phyloP scores from a whole-genome alignment of 306 rosid species.

The Luffa aegyptiaca region DNA sequence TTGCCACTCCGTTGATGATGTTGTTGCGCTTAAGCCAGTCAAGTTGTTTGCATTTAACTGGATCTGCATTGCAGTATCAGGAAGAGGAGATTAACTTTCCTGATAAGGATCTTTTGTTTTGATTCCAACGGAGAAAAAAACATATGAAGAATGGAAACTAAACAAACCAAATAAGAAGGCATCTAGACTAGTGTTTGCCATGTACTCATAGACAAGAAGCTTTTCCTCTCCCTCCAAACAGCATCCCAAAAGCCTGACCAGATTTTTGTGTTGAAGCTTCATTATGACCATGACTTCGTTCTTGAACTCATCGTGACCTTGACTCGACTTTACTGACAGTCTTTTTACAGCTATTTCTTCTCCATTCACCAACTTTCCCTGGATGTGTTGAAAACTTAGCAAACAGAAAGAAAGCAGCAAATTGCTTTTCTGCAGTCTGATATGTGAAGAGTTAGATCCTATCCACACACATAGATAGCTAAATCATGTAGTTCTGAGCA shows the following conservation, averaged over 20 bases:
- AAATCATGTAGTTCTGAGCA: neutral
- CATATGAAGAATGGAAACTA: neutral
- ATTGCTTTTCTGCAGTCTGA: neutral
- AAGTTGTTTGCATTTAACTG: slow-evolving; percentile 12
- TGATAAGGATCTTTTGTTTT: neutral
- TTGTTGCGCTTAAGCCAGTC: slow-evolving; percentile 29
- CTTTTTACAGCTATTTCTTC: slow-evolving; percentile 49
- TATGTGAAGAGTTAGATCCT: neutral
- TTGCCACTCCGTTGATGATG: slow-evolving; percentile 36
- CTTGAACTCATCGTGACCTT: slow-evolving; percentile 45
- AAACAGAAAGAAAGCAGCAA: neutral
- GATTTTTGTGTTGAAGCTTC: slow-evolving; percentile 37
- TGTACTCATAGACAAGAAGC: slow-evolving; percentile 42
- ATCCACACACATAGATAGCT: neutral
- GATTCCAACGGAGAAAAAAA: neutral
- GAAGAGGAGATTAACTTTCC: neutral
- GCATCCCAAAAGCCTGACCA: slow-evolving; percentile 48
- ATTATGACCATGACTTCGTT: slow-evolving; percentile 30
- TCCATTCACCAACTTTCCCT: slow-evolving; percentile 20
- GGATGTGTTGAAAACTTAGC: neutral
- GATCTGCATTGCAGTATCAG: slow-evolving; percentile 19
- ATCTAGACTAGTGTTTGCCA: slow-evolving; percentile 35
- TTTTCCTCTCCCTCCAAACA: slow-evolving; percentile 31
- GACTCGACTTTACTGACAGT: slow-evolving; percentile 38
- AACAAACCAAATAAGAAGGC: slow-evolving; percentile 18